Evolutionary conservation across 108 stramenopile genomes (phyloP), one percentile per base, ranked within the genome.

Genomic region (Stephanodiscus triporus): DNA sequence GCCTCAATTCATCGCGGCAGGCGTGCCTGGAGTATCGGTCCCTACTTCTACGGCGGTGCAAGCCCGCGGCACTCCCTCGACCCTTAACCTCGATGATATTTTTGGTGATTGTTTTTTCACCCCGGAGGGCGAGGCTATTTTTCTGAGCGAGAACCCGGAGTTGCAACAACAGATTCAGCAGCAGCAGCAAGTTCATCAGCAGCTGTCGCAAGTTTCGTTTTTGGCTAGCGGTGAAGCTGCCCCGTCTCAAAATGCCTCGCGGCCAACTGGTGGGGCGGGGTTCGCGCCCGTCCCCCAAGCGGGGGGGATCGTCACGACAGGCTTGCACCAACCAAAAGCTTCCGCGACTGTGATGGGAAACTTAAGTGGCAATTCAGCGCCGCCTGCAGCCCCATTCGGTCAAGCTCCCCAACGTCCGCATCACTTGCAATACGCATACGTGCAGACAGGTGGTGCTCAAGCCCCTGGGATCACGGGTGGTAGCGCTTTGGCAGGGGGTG

Each of bases 31-130:
- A 27, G 38, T 68, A 37, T 73, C 78, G 23, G 61, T 57, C 9
- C 51, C 66, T 30, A 61, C 66, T 20, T 29, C 72, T 23, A 51
- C 78, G 9, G 88, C 88, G 9, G 88, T 89, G n/a, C 85, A 86
- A 50, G 58, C 87, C n/a, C 85, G 86, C 23, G 90, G 90, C 48
- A 88, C 82, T 17, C 88, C 93, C 9, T 72, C 93, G 7, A 88
- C 89, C 1, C 77, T 96, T 36, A 92, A 92, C 63, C 81, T 96
- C 58, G 95, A 96, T 75, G 95, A 96, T 68, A 92, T 96, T 34
- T 96, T 96, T 72, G 91, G 91, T 36, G 95, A 96, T 67, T 91
- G 91, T 70, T 88, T 92, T 77, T 96, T 96, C 76, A 93, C 92
- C 7, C 92, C 91, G 6, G 91, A 93, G 19, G 95, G 95, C 26